Conservation (phyloP, 2,329 filamentous ascomycete species). For the Celoporthe dispersa region DNA sequence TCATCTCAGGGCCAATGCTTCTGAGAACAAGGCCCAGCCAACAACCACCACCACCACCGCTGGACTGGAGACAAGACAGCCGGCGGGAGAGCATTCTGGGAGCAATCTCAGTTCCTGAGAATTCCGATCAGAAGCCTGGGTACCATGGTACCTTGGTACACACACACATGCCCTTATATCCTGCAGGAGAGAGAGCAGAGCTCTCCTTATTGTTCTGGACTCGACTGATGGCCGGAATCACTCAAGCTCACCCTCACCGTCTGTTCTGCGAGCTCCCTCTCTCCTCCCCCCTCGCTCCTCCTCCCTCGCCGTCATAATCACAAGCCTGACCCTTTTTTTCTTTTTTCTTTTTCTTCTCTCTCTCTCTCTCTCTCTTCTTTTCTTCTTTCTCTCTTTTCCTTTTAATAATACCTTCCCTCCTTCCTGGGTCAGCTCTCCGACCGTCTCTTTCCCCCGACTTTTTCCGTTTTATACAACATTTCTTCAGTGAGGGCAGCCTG, state of each 20-base stretch:
- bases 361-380: not conserved
- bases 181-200: not conserved
- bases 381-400: too few relatives aligned
- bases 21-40: constrained; percentile 7
- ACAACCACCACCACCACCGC: not conserved
- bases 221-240: too few relatives aligned
- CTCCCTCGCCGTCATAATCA: not conserved
- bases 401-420: constrained; percentile 1
- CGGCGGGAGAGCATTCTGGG: not conserved
- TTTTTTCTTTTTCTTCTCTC: not conserved
- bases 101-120: constrained; percentile 23
- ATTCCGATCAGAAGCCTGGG: constrained; percentile 22
- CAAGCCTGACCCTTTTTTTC: constrained; percentile 1
- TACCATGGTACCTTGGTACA: not conserved
- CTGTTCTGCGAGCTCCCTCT: not conserved
- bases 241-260: constrained; percentile 14
- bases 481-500: not conserved
- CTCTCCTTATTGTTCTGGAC: not conserved
- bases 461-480: not conserved
- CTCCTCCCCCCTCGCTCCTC: too few relatives aligned
- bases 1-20: constrained; percentile 4
- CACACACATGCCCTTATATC: not conserved
- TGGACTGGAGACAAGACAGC: not conserved
- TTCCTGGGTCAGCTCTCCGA: not conserved
- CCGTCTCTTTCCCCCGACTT: too few relatives aligned